Evolutionary conservation across 2,329 filamentous ascomycete species (phyloP), one percentile per base, ranked within the genome.

Genomic region (Talaromyces piceae): DNA sequence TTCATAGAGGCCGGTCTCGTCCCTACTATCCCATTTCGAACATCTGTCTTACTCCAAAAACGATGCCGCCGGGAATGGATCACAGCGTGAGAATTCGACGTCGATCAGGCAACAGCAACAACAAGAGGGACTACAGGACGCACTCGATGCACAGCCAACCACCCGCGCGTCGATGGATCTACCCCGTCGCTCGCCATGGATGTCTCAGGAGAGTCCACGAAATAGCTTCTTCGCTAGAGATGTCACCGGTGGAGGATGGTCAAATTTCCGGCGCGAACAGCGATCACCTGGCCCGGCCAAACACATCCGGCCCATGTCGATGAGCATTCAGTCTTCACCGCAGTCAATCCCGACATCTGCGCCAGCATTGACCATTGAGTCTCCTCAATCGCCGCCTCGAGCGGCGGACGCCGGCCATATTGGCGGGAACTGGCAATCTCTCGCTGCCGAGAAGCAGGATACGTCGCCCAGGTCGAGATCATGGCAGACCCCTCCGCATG

Each of bases 371-470:
- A 69, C 68, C 4, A 64, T 74, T 6, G 68, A 74, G 46, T 73
- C 72, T 3, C 72, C 72, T 6, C 63, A 63, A 33, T 73, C 72
- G 41, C 71, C 71, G 20, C 70, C 72, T 7, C 64, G 65, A 6
- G 59, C 57, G 5, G 48, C 59, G 28, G 61, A 61, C 41, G 53
- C 59, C 12, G 54, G 58, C 81, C 72, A 82, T 77, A 63, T 73
- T 78, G 47, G 77, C 85, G 12, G 82, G 82, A 63, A 87, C 86
- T 59, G 83, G 90, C 48, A 85, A 85, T 53, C 63, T 26, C 47
- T 57, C 26, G 51, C 55, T 45, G 60, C 61, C 49, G 63, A 59
- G 30, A 57, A 61, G n/a, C 52, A 60, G 6, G 60, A 61, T 49
- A 50, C 56, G 3, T 53, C 60, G 3, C 58, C 61, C 23, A 58